A percentile compares a stretch with the other conserved stretches of the same genome.
Conservation (phyloP, 2,329 filamentous ascomycete species). For the Colletotrichum australisinense region DNA sequence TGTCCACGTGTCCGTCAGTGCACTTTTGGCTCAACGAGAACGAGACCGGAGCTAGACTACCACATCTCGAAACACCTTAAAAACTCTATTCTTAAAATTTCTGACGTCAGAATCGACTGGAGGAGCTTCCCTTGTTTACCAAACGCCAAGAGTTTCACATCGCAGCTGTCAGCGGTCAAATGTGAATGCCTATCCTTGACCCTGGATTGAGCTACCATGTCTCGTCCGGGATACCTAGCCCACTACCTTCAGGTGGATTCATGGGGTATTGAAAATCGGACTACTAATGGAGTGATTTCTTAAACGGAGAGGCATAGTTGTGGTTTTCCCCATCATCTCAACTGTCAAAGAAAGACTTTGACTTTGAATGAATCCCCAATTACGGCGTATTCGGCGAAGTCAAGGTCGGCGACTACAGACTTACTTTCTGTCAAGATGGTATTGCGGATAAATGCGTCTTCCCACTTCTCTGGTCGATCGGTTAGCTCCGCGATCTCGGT, state of each 20-base stretch:
- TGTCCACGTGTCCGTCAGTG: neutral
- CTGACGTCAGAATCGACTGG: neutral
- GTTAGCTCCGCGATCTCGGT: neutral
- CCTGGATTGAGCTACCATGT: neutral
- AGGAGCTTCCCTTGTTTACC: neutral
- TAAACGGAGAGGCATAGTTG: neutral
- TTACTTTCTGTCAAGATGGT: neutral
- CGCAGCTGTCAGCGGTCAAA: neutral
- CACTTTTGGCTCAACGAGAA: neutral
- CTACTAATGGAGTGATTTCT: neutral
- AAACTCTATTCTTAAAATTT: neutral
- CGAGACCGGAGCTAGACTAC: neutral
- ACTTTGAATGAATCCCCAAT: neutral
- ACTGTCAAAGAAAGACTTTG: no score
- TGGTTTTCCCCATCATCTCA: neutral
- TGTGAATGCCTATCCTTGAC: neutral
- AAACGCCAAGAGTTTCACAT: slow-evolving; percentile 19
- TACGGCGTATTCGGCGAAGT: neutral
- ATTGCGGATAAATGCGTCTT: neutral
- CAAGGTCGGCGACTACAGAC: neutral
- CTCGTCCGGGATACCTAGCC: no score
- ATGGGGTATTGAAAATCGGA: neutral
- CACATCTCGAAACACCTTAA: neutral
- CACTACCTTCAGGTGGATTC: neutral
- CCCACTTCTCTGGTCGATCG: neutral